phyloP scores from a whole-genome alignment of 176 grass and related monocot genomes.

The Cenchrus fungigraminus region DNA sequence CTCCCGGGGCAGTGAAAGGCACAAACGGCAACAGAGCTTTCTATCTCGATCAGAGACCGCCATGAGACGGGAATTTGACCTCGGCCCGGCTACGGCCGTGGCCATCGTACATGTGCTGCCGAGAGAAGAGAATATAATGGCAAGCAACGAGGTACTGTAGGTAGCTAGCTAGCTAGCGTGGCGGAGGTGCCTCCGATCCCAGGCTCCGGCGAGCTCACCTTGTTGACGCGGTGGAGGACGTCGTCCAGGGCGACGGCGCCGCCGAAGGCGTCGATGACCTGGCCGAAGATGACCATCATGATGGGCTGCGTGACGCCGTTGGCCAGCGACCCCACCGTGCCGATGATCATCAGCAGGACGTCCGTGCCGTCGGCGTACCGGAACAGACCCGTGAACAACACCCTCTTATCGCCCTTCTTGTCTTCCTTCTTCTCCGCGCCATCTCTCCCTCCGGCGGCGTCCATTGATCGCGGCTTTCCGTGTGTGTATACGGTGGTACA shows the following conservation, averaged over 20 bases:
- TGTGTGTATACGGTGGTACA: background rate
- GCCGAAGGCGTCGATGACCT: constrained; percentile 65
- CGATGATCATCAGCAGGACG: constrained; percentile 54
- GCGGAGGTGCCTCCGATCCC: background rate
- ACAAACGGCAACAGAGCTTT: constrained; percentile 1
- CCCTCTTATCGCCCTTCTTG: constrained; percentile 11
- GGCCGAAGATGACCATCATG: constrained; percentile 68
- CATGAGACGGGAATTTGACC: background rate
- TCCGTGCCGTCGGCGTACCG: constrained; percentile 55
- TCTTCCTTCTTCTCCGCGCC: constrained; percentile 12
- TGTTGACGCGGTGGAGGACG: constrained; percentile 57
- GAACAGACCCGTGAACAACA: constrained; percentile 48
- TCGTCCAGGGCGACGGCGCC: background rate
- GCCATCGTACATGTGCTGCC: too few species aligned
- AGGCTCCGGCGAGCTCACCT: constrained; percentile 29
- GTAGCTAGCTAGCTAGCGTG: too few species aligned
- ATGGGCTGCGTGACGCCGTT: constrained; percentile 69
- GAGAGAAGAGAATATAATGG: background rate
- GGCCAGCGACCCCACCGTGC: constrained; percentile 48
- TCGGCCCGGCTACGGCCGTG: background rate
- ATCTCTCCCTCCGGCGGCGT: constrained; percentile 14
- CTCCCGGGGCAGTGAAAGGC: background rate
- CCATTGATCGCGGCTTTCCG: constrained; percentile 5
- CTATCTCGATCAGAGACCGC: background rate
- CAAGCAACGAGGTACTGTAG: background rate